phyloP scores from a whole-genome alignment of 2,329 filamentous ascomycete genomes.

The Ceratocystis alfenasii region DNA sequence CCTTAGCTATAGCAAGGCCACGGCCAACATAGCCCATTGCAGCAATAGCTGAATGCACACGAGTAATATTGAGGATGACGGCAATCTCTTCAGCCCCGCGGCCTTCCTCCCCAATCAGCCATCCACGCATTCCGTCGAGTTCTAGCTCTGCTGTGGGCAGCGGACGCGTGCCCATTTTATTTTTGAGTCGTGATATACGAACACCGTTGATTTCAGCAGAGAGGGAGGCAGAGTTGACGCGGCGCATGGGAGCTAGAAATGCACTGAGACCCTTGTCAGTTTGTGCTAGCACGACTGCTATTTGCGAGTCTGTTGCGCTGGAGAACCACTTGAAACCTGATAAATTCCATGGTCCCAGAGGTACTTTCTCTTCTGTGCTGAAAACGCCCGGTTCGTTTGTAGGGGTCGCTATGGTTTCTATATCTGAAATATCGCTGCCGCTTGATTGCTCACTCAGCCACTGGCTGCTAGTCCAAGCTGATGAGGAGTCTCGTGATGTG shows the following conservation, averaged over 20 bases:
- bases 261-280: conserved; percentile 44
- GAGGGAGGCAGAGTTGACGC: conserved; percentile 30
- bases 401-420: conserved; percentile 47
- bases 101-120: conserved; percentile 55
- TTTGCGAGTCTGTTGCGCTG: conserved; percentile 50
- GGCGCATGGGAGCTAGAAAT: conserved; percentile 54
- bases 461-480: conserved; percentile 59
- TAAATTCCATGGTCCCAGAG: conserved; percentile 47
- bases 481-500: conserved; percentile 37
- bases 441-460: conserved; percentile 67
- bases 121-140: conserved; percentile 48
- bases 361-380: conserved; percentile 23
- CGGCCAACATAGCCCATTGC: conserved; percentile 44
- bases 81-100: conserved; percentile 56
- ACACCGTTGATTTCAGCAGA: conserved; percentile 51
- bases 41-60: conserved; percentile 44
- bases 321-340: conserved; percentile 64
- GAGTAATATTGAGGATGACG: conserved; percentile 55
- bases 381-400: background rate
- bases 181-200: conserved; percentile 56
- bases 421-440: conserved; percentile 56
- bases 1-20: conserved; percentile 44
- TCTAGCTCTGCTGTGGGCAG: conserved; percentile 63
- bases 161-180: conserved; percentile 57
- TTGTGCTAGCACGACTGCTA: conserved; percentile 49